phyloP scores from a whole-genome alignment of 768 basidiomycete genomes.

The Psilocybe azurescens region DNA sequence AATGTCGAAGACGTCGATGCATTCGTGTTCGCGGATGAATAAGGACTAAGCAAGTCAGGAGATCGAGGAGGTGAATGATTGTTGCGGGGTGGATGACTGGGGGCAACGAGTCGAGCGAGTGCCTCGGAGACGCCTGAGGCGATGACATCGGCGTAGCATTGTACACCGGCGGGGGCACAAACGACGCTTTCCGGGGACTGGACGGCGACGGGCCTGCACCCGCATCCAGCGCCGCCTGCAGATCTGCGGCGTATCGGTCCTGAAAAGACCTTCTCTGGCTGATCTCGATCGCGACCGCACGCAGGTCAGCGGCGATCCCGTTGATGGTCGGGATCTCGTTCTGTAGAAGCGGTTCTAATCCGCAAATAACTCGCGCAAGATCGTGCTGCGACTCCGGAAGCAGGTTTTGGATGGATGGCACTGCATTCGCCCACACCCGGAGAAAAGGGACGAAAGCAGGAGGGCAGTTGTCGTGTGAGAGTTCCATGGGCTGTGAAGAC shows the following conservation, averaged over 20 bases:
- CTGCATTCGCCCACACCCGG: constrained; percentile 71
- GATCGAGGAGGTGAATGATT: constrained; percentile 10
- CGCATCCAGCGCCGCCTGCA: constrained; percentile 81
- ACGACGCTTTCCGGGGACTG: constrained; percentile 44
- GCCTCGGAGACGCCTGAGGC: constrained; percentile 10
- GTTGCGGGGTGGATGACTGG: constrained; percentile 11
- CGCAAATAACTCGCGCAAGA: constrained; percentile 81
- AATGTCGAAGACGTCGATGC: constrained; percentile 23
- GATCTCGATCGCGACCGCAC: constrained; percentile 87
- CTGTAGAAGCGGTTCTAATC: constrained; percentile 51
- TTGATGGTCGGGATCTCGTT: constrained; percentile 48
- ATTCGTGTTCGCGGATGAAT: constrained; percentile 15
- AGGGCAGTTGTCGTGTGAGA: constrained; percentile 75
- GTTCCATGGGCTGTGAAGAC: constrained; percentile 50
- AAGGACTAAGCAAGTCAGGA: constrained; percentile 18
- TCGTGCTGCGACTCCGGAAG: constrained; percentile 75
- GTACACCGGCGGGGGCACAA: constrained; percentile 27
- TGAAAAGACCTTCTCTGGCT: constrained; percentile 86
- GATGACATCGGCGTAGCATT: constrained; percentile 17
- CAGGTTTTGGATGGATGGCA: constrained; percentile 68
- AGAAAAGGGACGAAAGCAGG: constrained; percentile 71
- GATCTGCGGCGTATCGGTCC: constrained; percentile 72
- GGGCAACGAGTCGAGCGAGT: constrained; percentile 19
- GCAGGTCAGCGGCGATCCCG: constrained; percentile 80
- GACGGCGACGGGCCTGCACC: constrained; percentile 41